Base-by-base conservation (phyloP, 2,329 filamentous ascomycete genomes). In the Xylariaceae sp. region DNA sequence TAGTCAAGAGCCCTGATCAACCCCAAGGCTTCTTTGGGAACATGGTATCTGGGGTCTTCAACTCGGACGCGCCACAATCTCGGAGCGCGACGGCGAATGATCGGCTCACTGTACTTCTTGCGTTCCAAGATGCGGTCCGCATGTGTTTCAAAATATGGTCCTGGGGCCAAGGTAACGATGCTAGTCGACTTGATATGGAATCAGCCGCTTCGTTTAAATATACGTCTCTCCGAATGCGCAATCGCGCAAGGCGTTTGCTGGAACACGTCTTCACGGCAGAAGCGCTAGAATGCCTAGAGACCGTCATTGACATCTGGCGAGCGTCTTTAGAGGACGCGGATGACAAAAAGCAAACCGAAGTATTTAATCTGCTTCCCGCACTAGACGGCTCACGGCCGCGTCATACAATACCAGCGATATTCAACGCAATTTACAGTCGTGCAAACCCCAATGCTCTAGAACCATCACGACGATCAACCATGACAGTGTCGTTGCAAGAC, bases 61-160 rank as follows among this genome's bases (percentile, higher is more conserved):
- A 89, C 35, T 82, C 87, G 1, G 90, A 96, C 51, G 76, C 81
- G 1, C 83, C 80, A 2, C 87, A 91, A 53, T 79, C 83, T n/a
- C 84, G 90, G 43, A 90, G 85, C 51, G 83, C 86, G 7, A 90
- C 89, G n/a, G 90, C 91, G 9, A 99, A 97, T 62, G 92, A 94
- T 60, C 83, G 92, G 41, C 76, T 99, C 18, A 97, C 94, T 0
- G 92, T 99, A 17, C 77, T 96, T 39, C 76, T 99, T n/a, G 95
- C 91, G 11, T 96, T 99, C 65, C 92, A 97, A 67, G 95, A 99
- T 66, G 90, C 91, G 1, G 89, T 97, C 51, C 83, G 90, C 19
- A 88, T 95, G 44, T 96, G 91, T 68, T 95, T 95, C 65, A 83
- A 78, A 11, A 96, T 99, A 45, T 99, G 95, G 94, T 88, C 89